These are phyloP conservation scores for Aspergillus diversus DNA, from an alignment of 495 filamentous ascomycete species.

Conservation along the genomic window DNA sequence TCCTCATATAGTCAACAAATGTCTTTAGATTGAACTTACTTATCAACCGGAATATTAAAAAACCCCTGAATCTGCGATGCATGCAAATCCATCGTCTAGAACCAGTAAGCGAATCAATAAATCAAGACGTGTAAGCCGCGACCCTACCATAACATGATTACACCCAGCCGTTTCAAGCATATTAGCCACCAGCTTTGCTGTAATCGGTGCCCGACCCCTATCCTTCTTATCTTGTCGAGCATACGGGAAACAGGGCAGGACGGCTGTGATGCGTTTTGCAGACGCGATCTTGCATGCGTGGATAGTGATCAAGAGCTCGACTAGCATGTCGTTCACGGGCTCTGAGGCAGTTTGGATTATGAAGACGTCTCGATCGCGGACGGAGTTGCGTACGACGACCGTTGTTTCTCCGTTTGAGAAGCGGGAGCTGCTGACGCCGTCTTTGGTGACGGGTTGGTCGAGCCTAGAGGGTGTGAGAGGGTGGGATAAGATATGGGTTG, in stretches of 20 bases:
- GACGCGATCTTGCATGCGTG: conserved; percentile 87
- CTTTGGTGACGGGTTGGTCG: conserved; percentile 31
- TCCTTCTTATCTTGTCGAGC: conserved; percentile 59
- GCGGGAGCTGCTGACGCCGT: conserved; percentile 70
- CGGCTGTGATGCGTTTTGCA: conserved; percentile 79
- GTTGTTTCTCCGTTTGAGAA: conserved; percentile 83
- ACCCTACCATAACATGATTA: conserved; percentile 69
- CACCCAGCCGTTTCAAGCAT: conserved; percentile 67
- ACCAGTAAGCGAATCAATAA: not conserved
- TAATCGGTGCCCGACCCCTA: conserved; percentile 29
- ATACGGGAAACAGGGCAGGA: conserved; percentile 85
- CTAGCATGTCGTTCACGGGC: conserved; percentile 81
- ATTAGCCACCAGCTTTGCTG: conserved; percentile 38
- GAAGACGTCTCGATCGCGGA: conserved; percentile 88
- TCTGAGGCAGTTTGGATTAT: conserved; percentile 79
- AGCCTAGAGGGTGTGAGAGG: not conserved
- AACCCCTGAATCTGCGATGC: conserved; percentile 92
- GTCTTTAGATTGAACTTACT: not conserved
- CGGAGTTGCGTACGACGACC: conserved; percentile 81
- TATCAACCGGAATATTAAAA: conserved; percentile 85
- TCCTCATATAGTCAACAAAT: not conserved
- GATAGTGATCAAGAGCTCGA: conserved; percentile 84
- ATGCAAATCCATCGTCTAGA: conserved; percentile 75
- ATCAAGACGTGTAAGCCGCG: not conserved
- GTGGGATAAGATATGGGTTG: not conserved